A percentile compares a stretch with the other conserved stretches of the same genome.
Conservation (phyloP, 768 basidiomycete species). For the Russula sp. region DNA sequence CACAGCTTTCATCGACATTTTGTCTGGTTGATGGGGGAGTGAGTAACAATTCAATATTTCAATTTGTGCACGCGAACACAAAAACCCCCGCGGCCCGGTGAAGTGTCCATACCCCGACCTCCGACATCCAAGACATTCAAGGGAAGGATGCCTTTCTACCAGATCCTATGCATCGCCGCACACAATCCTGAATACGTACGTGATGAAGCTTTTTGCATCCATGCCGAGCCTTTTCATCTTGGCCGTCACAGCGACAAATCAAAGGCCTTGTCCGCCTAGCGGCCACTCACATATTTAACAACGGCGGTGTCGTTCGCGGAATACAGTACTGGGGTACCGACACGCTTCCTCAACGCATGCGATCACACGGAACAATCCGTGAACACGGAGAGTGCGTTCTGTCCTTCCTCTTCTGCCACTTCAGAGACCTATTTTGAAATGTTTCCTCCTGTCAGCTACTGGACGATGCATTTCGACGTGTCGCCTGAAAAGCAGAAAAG, state of each 20-base stretch:
- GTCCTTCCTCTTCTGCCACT: slow-evolving; percentile 4
- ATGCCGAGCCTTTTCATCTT: not conserved
- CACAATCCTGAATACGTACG: slow-evolving; percentile 74
- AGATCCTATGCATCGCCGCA: slow-evolving; percentile 78
- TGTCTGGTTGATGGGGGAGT: slow-evolving; percentile 6
- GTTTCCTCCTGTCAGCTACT: slow-evolving; percentile 56
- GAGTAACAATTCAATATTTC: too few species aligned
- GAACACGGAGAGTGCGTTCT: slow-evolving; percentile 70
- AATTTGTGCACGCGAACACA: not conserved
- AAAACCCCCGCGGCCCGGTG: slow-evolving; percentile 3
- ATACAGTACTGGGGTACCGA: slow-evolving; percentile 73
- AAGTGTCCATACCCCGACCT: not conserved
- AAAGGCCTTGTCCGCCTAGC: slow-evolving; percentile 70
- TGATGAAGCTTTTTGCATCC: slow-evolving; percentile 14
- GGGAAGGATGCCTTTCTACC: slow-evolving; percentile 81
- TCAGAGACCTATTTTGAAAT: slow-evolving; percentile 16
- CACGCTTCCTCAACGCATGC: slow-evolving; percentile 72
- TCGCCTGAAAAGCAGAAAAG: slow-evolving; percentile 65
- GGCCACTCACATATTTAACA: slow-evolving; percentile 66
- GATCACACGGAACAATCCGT: slow-evolving; percentile 54
- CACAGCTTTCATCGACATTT: slow-evolving; percentile 78
- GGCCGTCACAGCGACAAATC: slow-evolving; percentile 60
- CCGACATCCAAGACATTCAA: not conserved
- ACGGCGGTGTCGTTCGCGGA: slow-evolving; percentile 79
- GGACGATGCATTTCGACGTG: slow-evolving; percentile 89